phyloP scores from a whole-genome alignment of 2,329 filamentous ascomycete genomes.

The Epichloe sylvatica region DNA sequence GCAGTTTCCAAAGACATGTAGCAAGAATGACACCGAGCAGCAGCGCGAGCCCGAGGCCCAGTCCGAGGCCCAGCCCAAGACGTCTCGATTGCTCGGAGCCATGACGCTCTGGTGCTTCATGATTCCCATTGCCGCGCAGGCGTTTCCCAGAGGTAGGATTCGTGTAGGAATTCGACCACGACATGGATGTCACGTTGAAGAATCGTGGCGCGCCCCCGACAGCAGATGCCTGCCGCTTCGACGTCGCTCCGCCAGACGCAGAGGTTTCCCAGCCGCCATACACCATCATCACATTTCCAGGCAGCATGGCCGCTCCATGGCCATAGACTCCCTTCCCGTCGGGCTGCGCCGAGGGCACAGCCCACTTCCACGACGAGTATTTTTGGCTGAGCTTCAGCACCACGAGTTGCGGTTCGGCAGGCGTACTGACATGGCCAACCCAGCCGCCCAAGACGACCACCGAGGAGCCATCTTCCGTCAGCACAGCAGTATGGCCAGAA shows the following conservation, averaged over 20 bases:
- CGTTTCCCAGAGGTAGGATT: slow-evolving; percentile 23
- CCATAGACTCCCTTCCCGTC: slow-evolving; percentile 40
- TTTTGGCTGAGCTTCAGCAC: slow-evolving; percentile 61
- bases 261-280: slow-evolving; percentile 46
- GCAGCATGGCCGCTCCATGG: slow-evolving; percentile 48
- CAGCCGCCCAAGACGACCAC: slow-evolving; percentile 78
- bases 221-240: slow-evolving; percentile 20
- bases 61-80: slow-evolving; percentile 48
- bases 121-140: neutral
- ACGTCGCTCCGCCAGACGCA: slow-evolving; percentile 12
- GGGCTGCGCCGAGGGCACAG: slow-evolving; percentile 40
- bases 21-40: slow-evolving; percentile 31
- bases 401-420: slow-evolving; percentile 70
- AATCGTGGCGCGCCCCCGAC: slow-evolving; percentile 24
- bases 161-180: slow-evolving; percentile 37
- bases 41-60: slow-evolving; percentile 41
- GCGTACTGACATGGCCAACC: slow-evolving; percentile 66
- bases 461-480: slow-evolving; percentile 64
- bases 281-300: slow-evolving; percentile 55
- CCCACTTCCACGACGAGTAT: slow-evolving; percentile 65
- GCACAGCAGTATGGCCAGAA: slow-evolving; percentile 75
- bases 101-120: slow-evolving; percentile 12
- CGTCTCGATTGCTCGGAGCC: slow-evolving; percentile 12
- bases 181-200: slow-evolving; percentile 43
- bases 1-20: slow-evolving; percentile 38